phyloP scores from a whole-genome alignment of 495 filamentous ascomycete genomes.

The Neurospora sp. region DNA sequence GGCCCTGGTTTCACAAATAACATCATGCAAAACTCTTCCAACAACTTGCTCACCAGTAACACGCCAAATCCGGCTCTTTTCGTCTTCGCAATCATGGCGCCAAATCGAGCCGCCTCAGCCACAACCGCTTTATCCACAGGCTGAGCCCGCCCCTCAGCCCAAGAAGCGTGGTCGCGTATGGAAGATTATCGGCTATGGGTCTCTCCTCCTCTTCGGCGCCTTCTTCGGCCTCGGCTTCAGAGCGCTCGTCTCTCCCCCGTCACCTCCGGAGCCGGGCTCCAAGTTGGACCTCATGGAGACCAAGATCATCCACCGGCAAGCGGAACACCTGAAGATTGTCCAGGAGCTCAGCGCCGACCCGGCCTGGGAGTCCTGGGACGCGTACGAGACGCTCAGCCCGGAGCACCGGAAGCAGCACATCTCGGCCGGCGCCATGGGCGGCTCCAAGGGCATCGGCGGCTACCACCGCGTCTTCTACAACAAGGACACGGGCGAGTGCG shows the following conservation, averaged over 20 bases:
- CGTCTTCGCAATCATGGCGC: not conserved
- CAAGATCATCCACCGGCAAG: conserved; percentile 20
- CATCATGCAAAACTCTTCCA: not conserved
- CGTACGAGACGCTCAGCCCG: conserved; percentile 42
- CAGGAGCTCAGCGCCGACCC: conserved; percentile 41
- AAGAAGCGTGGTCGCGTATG: not conserved
- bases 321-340: conserved; percentile 42
- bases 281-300: conserved; percentile 25
- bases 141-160: not conserved
- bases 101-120: conserved; percentile 3
- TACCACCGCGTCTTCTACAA: conserved; percentile 42
- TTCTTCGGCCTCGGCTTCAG: conserved; percentile 21
- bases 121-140: not conserved
- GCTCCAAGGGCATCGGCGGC: conserved; percentile 33
- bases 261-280: conserved; percentile 20
- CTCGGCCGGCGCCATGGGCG: conserved; percentile 32
- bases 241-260: conserved; percentile 27
- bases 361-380: conserved; percentile 42
- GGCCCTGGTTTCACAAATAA: not conserved
- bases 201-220: conserved; percentile 31
- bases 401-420: conserved; percentile 28
- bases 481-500: conserved; percentile 27
- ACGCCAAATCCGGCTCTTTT: not conserved
- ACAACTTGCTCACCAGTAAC: not conserved
- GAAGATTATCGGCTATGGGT: conserved; percentile 14